Conservation (phyloP, 2,329 filamentous ascomycete species). For the Fusarium sp. region DNA sequence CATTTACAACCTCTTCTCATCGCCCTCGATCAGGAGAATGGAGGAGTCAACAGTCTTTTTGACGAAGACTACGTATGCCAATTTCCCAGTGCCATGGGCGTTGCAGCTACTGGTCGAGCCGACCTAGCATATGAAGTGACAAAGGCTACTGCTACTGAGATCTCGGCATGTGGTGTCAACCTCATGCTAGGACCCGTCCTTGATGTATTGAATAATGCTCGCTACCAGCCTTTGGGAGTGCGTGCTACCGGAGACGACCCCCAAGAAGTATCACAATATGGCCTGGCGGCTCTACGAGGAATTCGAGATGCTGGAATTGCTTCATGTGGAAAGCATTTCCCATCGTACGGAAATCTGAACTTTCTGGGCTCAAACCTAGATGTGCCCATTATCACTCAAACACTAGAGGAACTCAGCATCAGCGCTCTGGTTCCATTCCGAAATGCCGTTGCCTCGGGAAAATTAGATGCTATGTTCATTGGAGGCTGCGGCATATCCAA, state of each 20-base stretch:
- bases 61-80: constrained; percentile 96
- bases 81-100: constrained; percentile 96
- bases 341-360: constrained; percentile 93
- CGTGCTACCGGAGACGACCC: constrained; percentile 92
- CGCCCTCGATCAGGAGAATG: constrained; percentile 96
- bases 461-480: constrained; percentile 92
- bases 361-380: constrained; percentile 91
- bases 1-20: constrained; percentile 91
- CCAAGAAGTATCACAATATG: constrained; percentile 92
- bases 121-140: constrained; percentile 90
- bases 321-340: constrained; percentile 95
- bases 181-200: constrained; percentile 93
- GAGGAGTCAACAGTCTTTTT: constrained; percentile 95
- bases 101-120: constrained; percentile 89
- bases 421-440: constrained; percentile 91
- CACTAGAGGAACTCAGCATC: constrained; percentile 89
- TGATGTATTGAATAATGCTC: constrained; percentile 92
- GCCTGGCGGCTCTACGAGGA: constrained; percentile 88
- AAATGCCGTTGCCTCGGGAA: constrained; percentile 84
- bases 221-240: constrained; percentile 90
- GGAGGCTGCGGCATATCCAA: constrained; percentile 94
- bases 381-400: constrained; percentile 95
- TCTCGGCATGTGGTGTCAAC: constrained; percentile 93
- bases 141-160: constrained; percentile 91
- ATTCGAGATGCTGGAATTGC: constrained; percentile 91